Percentiles rank a stretch among this genome's conserved stretches.
phyloP scores from a whole-genome alignment of 1,284 basidiomycete genomes.

The Cutaneotrichosporon sp. region DNA sequence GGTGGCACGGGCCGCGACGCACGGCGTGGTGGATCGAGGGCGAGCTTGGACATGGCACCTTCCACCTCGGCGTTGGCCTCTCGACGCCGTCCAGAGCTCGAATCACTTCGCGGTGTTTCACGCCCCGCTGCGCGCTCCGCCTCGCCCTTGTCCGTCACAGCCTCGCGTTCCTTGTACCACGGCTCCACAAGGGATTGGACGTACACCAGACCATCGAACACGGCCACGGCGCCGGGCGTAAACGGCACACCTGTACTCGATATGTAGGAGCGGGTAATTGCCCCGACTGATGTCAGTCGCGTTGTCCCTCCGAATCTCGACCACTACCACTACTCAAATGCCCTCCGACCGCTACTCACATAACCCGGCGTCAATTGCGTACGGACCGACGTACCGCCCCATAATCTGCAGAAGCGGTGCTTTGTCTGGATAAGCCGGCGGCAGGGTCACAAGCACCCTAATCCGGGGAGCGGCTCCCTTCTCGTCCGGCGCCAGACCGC shows the following conservation, averaged over 20 bases:
- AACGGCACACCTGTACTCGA: slow-evolving; percentile 69
- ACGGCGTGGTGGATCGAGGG: neutral
- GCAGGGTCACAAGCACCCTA: slow-evolving; percentile 67
- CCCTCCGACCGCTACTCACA: slow-evolving; percentile 33
- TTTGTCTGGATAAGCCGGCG: slow-evolving; percentile 63
- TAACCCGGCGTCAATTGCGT: slow-evolving; percentile 37
- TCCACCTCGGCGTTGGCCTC: no score
- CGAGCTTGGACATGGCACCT: no score
- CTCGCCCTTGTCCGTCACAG: slow-evolving; percentile 57
- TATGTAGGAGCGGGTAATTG: slow-evolving; percentile 74
- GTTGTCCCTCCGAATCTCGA: no score
- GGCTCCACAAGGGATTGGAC: slow-evolving; percentile 61
- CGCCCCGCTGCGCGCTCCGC: slow-evolving; percentile 56
- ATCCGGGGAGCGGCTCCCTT: slow-evolving; percentile 47
- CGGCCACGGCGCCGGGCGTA: slow-evolving; percentile 66
- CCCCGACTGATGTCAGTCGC: slow-evolving; percentile 54
- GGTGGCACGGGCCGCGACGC: slow-evolving; percentile 25
- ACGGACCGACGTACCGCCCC: slow-evolving; percentile 77
- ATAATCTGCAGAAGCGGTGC: slow-evolving; percentile 79
- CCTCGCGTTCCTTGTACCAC: slow-evolving; percentile 68
- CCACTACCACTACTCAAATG: no score
- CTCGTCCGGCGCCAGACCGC: slow-evolving; percentile 3
- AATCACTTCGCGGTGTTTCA: no score
- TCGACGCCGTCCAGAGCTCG: no score
- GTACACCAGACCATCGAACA: slow-evolving; percentile 81